These are phyloP conservation scores for Canna indica DNA, from an alignment of 176 grass and related monocot genomes.

Conservation along the genomic window DNA sequence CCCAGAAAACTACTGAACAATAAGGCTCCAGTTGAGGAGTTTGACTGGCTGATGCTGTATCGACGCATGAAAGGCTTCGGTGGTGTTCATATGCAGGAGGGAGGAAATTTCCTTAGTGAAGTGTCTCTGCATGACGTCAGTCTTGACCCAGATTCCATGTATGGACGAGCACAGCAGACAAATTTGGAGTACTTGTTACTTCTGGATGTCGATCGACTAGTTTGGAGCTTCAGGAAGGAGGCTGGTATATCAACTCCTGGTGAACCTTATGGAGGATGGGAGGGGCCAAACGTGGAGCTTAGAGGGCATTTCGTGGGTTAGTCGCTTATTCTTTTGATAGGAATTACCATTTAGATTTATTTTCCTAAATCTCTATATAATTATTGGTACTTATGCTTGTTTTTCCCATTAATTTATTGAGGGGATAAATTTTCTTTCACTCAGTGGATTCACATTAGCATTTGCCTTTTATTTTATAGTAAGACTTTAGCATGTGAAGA, in stretches of 20 bases:
- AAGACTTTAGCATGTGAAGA: neutral
- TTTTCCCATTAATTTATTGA: no score
- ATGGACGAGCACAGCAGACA: constrained; percentile 14
- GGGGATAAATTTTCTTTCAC: neutral
- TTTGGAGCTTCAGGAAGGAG: constrained; percentile 18
- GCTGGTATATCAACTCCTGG: constrained; percentile 7
- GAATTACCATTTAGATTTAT: neutral
- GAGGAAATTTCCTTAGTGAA: constrained; percentile 15
- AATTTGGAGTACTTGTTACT: constrained; percentile 22
- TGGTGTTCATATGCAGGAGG: neutral
- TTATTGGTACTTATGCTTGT: no score
- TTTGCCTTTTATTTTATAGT: neutral
- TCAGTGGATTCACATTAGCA: no score
- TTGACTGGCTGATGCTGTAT: constrained; percentile 22
- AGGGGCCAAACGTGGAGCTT: constrained; percentile 7
- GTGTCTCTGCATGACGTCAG: constrained; percentile 19
- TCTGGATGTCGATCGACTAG: constrained; percentile 17
- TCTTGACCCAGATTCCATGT: constrained; percentile 16
- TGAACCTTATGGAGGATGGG: constrained; percentile 21
- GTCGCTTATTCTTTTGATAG: neutral
- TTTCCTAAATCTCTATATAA: no score
- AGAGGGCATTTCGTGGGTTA: constrained; percentile 22
- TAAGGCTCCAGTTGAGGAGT: constrained; percentile 4
- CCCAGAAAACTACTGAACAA: constrained; percentile 17
- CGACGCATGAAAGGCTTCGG: constrained; percentile 9